Base-by-base conservation (phyloP, 495 filamentous ascomycete species). In the Cairneyella variabilis region DNA sequence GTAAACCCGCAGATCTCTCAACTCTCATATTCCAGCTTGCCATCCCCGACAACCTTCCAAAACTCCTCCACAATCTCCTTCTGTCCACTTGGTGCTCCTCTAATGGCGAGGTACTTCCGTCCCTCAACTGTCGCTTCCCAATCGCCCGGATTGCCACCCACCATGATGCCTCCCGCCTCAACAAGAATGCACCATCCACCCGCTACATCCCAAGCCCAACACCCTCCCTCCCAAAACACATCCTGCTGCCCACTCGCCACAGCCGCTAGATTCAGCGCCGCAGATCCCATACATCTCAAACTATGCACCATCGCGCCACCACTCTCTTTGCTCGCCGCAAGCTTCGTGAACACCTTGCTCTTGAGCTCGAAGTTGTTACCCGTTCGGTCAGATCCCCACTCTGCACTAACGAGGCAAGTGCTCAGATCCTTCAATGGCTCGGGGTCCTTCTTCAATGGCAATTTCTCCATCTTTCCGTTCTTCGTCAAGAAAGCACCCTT, bases 131-230 rank as follows among this genome's bases (percentile, higher is more conserved):
- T 69, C 4, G 84, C 73, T 32, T 87, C 73, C 91, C 89, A 93
- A 55, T 76, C 77, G 2, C 86, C 90, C 0, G 83, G 82, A 64
- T 91, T 95, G 3, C 84, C 88, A 63, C 84, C 80, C 2, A 80
- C 89, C 66, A 96, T 82, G 32, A 83, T 76, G 1, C 91, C 91
- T 0, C 91, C 92, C 0, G 90, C 88, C 69, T 97, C 92, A 18
- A 71, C 74, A 16, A 97, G 70, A 58, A 97, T 88, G 26, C 91
- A 84, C 92, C 91, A 96, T 0, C 83, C 92, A 7, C 92, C 91
- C 59, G 85, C 87, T 11, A 96, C 90, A 71, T 97, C 91, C 91
- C 91, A 96, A 23, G 88, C 89, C 86, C 89, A 96, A 66, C 88
- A 92, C 7, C 92, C 91, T 12, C 88, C 90, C 63, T 97, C 91